Conservation (phyloP, 176 grass and related monocot species). For the Carex cristatella region DNA sequence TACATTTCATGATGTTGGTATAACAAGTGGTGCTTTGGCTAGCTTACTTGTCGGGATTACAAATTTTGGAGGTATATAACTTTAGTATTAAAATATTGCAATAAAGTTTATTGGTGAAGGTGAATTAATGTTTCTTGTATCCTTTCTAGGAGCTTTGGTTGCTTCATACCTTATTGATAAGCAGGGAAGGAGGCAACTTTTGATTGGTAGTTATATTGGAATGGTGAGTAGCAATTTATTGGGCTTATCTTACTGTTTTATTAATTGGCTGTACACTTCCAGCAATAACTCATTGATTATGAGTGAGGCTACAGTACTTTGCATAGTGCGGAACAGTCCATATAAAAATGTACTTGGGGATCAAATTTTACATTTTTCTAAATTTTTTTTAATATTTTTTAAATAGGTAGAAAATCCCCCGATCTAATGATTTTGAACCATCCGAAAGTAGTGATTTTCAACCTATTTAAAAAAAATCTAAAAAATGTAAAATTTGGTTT, state of each 20-base stretch:
- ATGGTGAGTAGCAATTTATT: conserved; percentile 46
- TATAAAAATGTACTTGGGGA: no score
- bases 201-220: conserved; percentile 93
- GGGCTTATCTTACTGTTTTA: conserved; percentile 13
- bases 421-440: no score
- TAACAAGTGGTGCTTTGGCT: conserved; percentile 70
- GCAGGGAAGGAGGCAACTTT: conserved; percentile 84
- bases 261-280: neutral
- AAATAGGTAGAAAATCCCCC: no score
- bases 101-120: conserved; percentile 11
- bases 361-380: no score
- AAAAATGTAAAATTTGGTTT: no score
- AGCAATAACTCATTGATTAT: neutral
- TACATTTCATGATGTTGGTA: conserved; percentile 96
- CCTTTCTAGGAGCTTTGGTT: conserved; percentile 59
- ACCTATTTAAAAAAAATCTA: no score
- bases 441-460: no score
- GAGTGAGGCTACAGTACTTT: no score
- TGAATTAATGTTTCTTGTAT: conserved; percentile 30
- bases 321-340: no score
- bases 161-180: conserved; percentile 97
- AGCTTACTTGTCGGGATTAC: conserved; percentile 95
- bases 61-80: conserved; percentile 72
- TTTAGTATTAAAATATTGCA: conserved; percentile 13
- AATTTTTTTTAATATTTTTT: no score